Evolutionary conservation across 2,329 filamentous ascomycete genomes (phyloP), one percentile per base, ranked within the genome.

Genomic region (Colletotrichum simmondsii): DNA sequence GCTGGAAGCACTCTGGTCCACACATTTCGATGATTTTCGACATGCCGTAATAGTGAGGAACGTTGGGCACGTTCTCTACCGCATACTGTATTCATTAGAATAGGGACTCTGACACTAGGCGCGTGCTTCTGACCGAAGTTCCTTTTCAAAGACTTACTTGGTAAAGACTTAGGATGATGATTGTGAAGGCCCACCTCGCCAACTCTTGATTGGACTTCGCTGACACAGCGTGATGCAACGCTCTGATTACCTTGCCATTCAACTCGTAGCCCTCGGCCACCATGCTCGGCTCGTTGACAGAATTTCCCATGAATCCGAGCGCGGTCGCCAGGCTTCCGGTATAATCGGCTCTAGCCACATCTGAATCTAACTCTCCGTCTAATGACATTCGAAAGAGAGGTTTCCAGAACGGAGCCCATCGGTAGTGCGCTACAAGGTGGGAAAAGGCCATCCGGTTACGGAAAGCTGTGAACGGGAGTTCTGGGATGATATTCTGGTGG

Each of bases 321-420:
- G 65, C 69, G 14, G 59, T 72, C 16, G 69, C 69, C 22, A 72
- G 30, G 1, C 49, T 60, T 1, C 42, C 69, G 1, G 52, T 42
- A 2, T 72, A 72, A 2, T 68, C 64, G 5, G 58, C 63, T 28
- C 32, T 70, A 24, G 53, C 56, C 14, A 35, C 63, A 4, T 56
- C 46, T 16, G 69, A 26, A 14, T 30, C 26, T 14, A 30, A n/a
- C n/a, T 46, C n/a, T 22, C 26, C 69, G 2, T 22, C 22, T 28
- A 64, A 22, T 1, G 26, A 49, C 35, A 26, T 63, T 0, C 58
- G 65, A 10, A 72, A 37, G 11, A 72, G 22, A 12, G 69, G 65
- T 30, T 59, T 62, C 69, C 69, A 72, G 26, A 72, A 72, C 12
- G 57, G 65, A 3, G 65, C 65, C 69, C 65, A 72, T 6, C 58